Evolutionary conservation across 2,329 filamentous ascomycete species (phyloP), one percentile per base, ranked within the genome.

Genomic region (Alternaria consortialis): DNA sequence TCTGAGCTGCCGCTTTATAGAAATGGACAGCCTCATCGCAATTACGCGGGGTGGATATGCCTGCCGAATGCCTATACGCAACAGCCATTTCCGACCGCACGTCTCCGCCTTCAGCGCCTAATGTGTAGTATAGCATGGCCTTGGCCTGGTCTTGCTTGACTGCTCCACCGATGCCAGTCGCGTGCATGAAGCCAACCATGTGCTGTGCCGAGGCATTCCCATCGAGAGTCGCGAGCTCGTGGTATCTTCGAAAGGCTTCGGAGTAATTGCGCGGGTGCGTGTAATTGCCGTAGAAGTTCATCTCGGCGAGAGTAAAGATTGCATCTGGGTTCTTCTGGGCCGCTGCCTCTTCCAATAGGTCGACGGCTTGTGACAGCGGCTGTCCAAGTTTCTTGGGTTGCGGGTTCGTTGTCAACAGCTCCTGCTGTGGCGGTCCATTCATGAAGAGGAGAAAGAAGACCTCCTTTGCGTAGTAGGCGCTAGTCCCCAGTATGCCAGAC

Each of bases 221-320:
- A 67, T 91, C 87, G 60, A 90, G 78, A 17, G 85, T 84, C 3
- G 94, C 92, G 55, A 99, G 85, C 63, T 89, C 85, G 64, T 91
- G 84, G 79, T 98, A 99, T 81, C 92, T 87, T 66, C 86, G 84
- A 76, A 97, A 97, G 0, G 95, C 92, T 48, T 87, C 84, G 32
- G 86, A 84, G 69, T 97, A 93, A 75, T 97, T 89, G 66, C 90
- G 86, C 2, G 94, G 94, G 73, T 97, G 87, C 23, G 92, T 91
- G 79, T 90, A 97, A 79, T 98, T 97, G 76, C 95, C 95, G 73
- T 95, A 93, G 80, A 98, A 98, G 82, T 96, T 97, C 85, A 99
- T 90, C 77, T 99, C 92, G 17, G 92, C 95, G 25, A 99, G 85
- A 15, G 97, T 84, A 74, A 91, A 97, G 46, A 98, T 87, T 5